Conservation (phyloP, 805 yeast species). For the Cyberlindnera maritima region DNA sequence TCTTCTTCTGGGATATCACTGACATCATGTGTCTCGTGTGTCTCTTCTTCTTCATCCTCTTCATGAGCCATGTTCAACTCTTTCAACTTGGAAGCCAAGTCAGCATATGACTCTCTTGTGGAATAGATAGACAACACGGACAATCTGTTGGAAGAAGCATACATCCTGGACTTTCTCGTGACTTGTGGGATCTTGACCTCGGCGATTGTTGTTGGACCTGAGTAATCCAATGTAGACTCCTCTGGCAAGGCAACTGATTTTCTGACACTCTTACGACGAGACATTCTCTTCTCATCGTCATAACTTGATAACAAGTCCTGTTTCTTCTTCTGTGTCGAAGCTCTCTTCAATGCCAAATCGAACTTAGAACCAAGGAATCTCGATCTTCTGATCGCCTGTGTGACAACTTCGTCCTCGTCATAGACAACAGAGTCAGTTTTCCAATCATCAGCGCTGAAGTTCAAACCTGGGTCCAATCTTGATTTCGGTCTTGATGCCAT, state of each 20-base stretch:
- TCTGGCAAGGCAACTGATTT: slow-evolving; percentile 3
- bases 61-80: slow-evolving; percentile 12
- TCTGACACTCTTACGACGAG: slow-evolving; percentile 7
- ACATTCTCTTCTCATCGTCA: slow-evolving; percentile 6
- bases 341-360: slow-evolving; percentile 33
- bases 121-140: slow-evolving; percentile 73
- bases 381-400: slow-evolving; percentile 43
- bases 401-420: slow-evolving; percentile 29
- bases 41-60: slow-evolving; percentile 4
- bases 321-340: slow-evolving; percentile 16
- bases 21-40: too few species aligned
- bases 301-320: slow-evolving; percentile 2
- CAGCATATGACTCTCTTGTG: slow-evolving; percentile 60
- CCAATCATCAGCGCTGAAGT: slow-evolving; percentile 25
- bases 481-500: slow-evolving; percentile 40
- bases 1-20: slow-evolving; percentile 12
- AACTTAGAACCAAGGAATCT: slow-evolving; percentile 41
- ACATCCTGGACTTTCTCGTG: slow-evolving; percentile 62
- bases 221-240: slow-evolving; percentile 12
- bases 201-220: slow-evolving; percentile 50
- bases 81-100: slow-evolving; percentile 46
- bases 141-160: slow-evolving; percentile 61
- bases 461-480: slow-evolving; percentile 41
- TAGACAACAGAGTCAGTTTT: slow-evolving; percentile 18
- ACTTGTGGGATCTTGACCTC: slow-evolving; percentile 70